Evolutionary conservation across 202 grass and related monocot genomes (phyloP).

Genomic region (Hordeum pubiflorum): DNA sequence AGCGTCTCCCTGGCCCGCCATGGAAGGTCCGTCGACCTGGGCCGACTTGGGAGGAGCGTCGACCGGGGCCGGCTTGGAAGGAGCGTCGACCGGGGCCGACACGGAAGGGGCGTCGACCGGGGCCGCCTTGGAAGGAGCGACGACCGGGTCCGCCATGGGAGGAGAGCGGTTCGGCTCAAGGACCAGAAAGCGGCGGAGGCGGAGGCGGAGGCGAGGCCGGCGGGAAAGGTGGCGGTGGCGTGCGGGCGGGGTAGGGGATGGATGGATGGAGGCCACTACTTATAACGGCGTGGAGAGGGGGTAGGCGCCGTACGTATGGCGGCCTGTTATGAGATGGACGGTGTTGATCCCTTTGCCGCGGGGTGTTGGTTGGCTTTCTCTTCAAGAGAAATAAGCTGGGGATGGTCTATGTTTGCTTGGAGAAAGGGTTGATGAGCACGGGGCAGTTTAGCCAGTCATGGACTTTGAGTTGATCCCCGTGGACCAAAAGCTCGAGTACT

Average conservation of each 20-base stretch:
- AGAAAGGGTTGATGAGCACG: slow-evolving; percentile 11
- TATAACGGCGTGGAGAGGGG: background rate
- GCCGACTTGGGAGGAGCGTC: slow-evolving; percentile 19
- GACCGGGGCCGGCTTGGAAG: background rate
- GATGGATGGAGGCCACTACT: background rate
- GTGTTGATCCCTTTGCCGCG: background rate
- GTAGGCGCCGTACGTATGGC: background rate
- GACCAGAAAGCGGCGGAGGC: background rate
- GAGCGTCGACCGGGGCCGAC: slow-evolving; percentile 31
- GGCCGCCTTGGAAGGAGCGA: background rate
- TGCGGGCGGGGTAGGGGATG: background rate
- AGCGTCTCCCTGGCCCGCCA: background rate
- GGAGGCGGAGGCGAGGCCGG: background rate
- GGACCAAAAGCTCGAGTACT: background rate
- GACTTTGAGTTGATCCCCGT: slow-evolving; percentile 9
- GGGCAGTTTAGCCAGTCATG: background rate
- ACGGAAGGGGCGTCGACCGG: background rate
- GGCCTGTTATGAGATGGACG: slow-evolving; percentile 8
- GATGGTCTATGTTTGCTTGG: background rate
- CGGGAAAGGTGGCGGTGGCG: slow-evolving; percentile 10
- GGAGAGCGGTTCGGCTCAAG: background rate
- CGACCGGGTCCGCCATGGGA: background rate
- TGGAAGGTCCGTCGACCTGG: slow-evolving; percentile 35
- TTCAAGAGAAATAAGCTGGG: slow-evolving; percentile 1
- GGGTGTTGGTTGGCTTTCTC: slow-evolving; percentile 5